phyloP scores from a whole-genome alignment of 208 protist genomes.

The Entamoeba histolytica region DNA sequence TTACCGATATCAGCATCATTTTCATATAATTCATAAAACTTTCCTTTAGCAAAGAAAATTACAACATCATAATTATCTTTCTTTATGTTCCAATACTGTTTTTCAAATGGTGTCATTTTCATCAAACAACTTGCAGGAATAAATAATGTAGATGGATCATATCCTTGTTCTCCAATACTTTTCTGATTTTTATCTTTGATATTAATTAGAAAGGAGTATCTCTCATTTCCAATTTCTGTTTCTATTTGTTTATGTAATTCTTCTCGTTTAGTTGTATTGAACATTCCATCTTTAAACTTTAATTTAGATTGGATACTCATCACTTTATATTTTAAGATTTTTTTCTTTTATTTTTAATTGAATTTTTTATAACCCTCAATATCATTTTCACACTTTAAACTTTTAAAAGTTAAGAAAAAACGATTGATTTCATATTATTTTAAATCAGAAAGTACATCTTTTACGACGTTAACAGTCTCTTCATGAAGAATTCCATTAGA shows the following conservation, averaged over 20 bases:
- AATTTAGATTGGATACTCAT: too few species aligned
- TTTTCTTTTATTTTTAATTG: too few species aligned
- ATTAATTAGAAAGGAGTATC: conserved; percentile 22
- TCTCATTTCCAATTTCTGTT: not conserved
- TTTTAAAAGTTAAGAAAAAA: too few species aligned
- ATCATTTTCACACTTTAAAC: too few species aligned
- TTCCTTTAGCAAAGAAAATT: conserved; percentile 33
- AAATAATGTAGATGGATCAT: conserved; percentile 22
- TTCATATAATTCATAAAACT: conserved; percentile 32
- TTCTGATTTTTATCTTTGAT: conserved; percentile 1
- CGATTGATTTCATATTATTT: not conserved
- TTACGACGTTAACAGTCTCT: not conserved
- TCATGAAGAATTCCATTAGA: not conserved
- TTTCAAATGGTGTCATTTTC: conserved; percentile 24
- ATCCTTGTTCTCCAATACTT: conserved; percentile 5
- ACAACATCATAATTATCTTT: conserved; percentile 18
- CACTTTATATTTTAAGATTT: too few species aligned
- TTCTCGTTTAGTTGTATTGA: not conserved
- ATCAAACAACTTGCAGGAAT: not conserved
- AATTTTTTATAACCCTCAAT: too few species aligned
- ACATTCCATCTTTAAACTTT: not conserved
- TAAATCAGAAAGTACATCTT: not conserved
- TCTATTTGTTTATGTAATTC: not conserved
- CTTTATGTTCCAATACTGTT: conserved; percentile 34
- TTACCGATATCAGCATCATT: conserved; percentile 14